phyloP scores from a whole-genome alignment of 2,329 filamentous ascomycete species.

The Reticulascus tulasneorum region DNA sequence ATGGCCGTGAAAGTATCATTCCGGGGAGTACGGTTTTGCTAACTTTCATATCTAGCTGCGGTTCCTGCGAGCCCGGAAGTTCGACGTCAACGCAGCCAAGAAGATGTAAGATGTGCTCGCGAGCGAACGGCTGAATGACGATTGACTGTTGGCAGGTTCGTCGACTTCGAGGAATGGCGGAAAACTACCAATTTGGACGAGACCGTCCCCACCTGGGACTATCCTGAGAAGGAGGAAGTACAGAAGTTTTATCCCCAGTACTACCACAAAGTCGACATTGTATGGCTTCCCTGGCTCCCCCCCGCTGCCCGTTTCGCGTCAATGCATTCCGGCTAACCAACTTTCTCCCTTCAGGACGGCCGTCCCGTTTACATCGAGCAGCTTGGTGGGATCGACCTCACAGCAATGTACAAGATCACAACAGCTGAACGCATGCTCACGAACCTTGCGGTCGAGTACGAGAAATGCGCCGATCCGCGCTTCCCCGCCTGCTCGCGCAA shows the following conservation, averaged over 20 bases:
- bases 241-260: slow-evolving; percentile 96
- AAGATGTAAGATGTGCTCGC: slow-evolving; percentile 61
- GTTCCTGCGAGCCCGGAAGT: slow-evolving; percentile 92
- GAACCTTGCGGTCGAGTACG: slow-evolving; percentile 96
- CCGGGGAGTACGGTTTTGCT: slow-evolving; percentile 3
- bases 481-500: slow-evolving; percentile 95
- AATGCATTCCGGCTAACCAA: slow-evolving; percentile 4
- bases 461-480: slow-evolving; percentile 89
- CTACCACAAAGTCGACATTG: slow-evolving; percentile 95
- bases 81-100: slow-evolving; percentile 79
- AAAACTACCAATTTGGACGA: slow-evolving; percentile 81
- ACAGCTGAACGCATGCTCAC: slow-evolving; percentile 89
- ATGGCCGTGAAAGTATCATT: not conserved
- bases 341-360: slow-evolving; percentile 68
- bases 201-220: slow-evolving; percentile 76
- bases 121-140: not conserved
- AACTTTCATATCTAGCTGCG: slow-evolving; percentile 55
- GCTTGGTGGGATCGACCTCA: slow-evolving; percentile 88
- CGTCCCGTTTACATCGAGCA: slow-evolving; percentile 97
- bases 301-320: too few relatives aligned
- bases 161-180: slow-evolving; percentile 88
- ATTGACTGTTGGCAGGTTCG: slow-evolving; percentile 61
- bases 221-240: slow-evolving; percentile 77
- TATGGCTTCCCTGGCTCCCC: slow-evolving; percentile 23
- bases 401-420: slow-evolving; percentile 88